These are phyloP conservation scores for Apiospora rasikravindrae DNA, from an alignment of 2,329 filamentous ascomycete genomes.

Conservation along the genomic window DNA sequence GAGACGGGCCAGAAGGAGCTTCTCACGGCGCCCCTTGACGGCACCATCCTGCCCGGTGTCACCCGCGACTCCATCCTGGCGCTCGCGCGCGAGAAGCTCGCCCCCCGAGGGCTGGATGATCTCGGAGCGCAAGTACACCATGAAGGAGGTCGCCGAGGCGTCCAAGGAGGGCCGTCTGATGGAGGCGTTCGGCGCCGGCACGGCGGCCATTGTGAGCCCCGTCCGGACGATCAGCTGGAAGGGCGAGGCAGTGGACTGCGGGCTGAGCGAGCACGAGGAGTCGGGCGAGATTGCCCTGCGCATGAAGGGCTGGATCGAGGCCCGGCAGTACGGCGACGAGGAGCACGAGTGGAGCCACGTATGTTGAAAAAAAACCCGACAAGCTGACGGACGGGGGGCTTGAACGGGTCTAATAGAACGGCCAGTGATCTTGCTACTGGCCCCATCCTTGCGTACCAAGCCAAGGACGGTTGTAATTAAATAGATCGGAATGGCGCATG, in stretches of 20 bases:
- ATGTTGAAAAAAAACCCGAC: neutral
- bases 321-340: conserved; percentile 92
- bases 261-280: conserved; percentile 80
- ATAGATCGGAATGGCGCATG: conserved; percentile 19
- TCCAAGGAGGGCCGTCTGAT: conserved; percentile 83
- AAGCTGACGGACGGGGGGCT: neutral
- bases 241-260: conserved; percentile 81
- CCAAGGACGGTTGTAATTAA: conserved; percentile 6
- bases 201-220: conserved; percentile 91
- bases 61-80: conserved; percentile 89
- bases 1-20: conserved; percentile 90
- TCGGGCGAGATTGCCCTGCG: conserved; percentile 82
- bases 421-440: neutral
- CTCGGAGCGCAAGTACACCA: conserved; percentile 88
- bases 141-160: conserved; percentile 83
- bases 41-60: conserved; percentile 94
- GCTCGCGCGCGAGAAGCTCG: conserved; percentile 83
- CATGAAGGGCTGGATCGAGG: conserved; percentile 98
- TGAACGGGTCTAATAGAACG: neutral
- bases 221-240: conserved; percentile 90
- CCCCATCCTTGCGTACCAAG: neutral
- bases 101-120: conserved; percentile 85
- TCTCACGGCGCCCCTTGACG: conserved; percentile 92
- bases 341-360: conserved; percentile 87
- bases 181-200: conserved; percentile 93